phyloP scores from a whole-genome alignment of 2,329 filamentous ascomycete species.

The Neonectria faginata region DNA sequence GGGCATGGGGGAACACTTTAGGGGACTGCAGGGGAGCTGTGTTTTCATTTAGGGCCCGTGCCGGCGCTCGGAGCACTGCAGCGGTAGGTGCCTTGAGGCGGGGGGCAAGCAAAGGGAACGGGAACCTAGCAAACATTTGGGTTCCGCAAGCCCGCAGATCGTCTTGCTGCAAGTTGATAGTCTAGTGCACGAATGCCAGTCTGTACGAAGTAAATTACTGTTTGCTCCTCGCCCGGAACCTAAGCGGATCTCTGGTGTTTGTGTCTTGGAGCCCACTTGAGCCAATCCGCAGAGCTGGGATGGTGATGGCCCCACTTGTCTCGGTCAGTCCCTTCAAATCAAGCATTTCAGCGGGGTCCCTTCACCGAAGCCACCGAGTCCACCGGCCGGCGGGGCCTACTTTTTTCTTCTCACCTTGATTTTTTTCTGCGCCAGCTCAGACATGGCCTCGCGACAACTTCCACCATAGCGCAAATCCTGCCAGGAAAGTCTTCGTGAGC shows the following conservation, averaged over 20 bases:
- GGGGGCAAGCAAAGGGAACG: constrained; percentile 8
- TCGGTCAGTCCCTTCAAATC: constrained; percentile 30
- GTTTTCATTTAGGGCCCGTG: constrained; percentile 22
- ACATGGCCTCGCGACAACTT: constrained; percentile 26
- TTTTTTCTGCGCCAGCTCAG: constrained; percentile 38
- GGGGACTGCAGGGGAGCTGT: constrained; percentile 18
- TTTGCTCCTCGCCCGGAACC: not conserved
- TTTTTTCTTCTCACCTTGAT: constrained; percentile 46
- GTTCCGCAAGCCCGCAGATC: not conserved
- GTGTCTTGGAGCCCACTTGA: not conserved
- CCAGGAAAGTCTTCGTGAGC: constrained; percentile 34
- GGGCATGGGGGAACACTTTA: constrained; percentile 28
- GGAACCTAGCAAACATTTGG: not conserved
- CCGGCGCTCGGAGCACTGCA: constrained; percentile 12
- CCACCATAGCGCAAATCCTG: constrained; percentile 30
- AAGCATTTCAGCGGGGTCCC: constrained; percentile 19
- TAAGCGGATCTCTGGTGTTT: no score
- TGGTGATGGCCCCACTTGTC: constrained; percentile 8
- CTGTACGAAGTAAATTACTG: not conserved
- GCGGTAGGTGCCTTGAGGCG: constrained; percentile 10
- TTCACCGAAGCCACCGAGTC: constrained; percentile 38
- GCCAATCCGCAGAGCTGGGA: constrained; percentile 2
- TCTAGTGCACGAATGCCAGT: not conserved
- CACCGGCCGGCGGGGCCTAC: constrained; percentile 42
- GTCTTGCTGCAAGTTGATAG: not conserved